Base-by-base conservation (phyloP, 1,139 yeast genomes). In the Yamadazyma epiphylla region DNA sequence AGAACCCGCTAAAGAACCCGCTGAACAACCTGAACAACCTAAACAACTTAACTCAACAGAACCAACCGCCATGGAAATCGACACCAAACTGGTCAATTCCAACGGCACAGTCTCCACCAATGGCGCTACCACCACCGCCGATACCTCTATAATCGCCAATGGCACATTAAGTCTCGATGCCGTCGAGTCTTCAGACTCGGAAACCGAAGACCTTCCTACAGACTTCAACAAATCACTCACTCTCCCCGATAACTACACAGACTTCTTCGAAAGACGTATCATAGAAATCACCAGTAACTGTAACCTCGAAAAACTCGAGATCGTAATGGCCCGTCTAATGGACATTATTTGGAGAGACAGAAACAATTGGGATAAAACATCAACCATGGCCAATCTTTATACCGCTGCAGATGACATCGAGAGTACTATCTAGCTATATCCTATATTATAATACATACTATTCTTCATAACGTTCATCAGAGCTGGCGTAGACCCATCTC, bases 331-430 rank as follows among this genome's bases (percentile, higher is more conserved):
- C 4, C 66, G 70, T 27, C 53, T 88, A 28, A 77, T 85, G 64
- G 91, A 84, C 30, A 64, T 80, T 10, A 69, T 85, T 3, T 91
- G 96, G 96, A 58, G 64, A 8, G 74, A 76, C 40, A 68, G 95
- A 32, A 57, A 65, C 29, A 53, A 59, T 5, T 80, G 95, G 86
- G 77, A 88, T 49, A 80, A 88, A 43, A 59, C 70, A 1, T 35
- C 33, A 2, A 65, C 74, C 2, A 44, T 68, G 21, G 43, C 45
- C 5, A 54, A 47, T 28, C 51, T 67, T 31, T 40, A 31, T 16
- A 40, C 45, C 9, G 55, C 55, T 4, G 42, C 52, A 9, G 38
- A 38, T 9, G 39, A 39, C 12, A 36, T 43, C 11, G 45, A 42
- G 22, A 29, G 27, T 5, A 26, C 20, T 17, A 33, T 25, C 20